Evolutionary conservation across 306 rosid species (phyloP).

Genomic region (Oemleria cerasiformis): DNA sequence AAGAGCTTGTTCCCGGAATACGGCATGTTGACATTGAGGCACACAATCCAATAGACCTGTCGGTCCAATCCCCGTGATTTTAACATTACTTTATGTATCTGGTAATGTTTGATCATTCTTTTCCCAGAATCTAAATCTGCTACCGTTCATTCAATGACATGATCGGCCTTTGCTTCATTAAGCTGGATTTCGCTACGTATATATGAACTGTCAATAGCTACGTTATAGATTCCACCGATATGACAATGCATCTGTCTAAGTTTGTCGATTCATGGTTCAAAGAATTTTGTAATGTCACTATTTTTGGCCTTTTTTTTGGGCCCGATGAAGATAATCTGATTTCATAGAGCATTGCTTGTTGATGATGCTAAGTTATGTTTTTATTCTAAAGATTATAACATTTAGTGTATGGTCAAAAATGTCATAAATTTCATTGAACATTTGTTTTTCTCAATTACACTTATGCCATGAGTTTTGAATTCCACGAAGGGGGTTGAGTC

Average conservation of each 20-base stretch:
- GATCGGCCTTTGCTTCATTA: constrained; percentile 3
- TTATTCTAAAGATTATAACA: background rate
- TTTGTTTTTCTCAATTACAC: too few species aligned
- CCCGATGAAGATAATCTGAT: background rate
- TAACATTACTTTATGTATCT: constrained; percentile 2
- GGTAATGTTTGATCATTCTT: constrained; percentile 15
- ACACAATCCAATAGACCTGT: constrained; percentile 69
- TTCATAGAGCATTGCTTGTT: background rate
- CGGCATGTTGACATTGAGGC: constrained; percentile 97
- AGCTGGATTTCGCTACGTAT: background rate
- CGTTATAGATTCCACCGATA: background rate
- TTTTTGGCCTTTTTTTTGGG: background rate
- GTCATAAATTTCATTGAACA: too few species aligned
- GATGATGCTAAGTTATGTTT: background rate
- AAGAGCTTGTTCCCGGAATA: constrained; percentile 87
- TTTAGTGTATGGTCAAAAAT: background rate
- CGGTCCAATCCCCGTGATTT: constrained; percentile 27
- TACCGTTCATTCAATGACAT: background rate
- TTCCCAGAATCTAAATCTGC: background rate
- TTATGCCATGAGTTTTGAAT: too few species aligned
- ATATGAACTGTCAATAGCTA: background rate
- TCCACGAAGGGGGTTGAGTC: too few species aligned
- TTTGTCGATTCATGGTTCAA: background rate
- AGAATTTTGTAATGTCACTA: background rate
- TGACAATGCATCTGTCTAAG: background rate